Base-by-base conservation (phyloP, 2,329 filamentous ascomycete species). In the Fusarium compactum region DNA sequence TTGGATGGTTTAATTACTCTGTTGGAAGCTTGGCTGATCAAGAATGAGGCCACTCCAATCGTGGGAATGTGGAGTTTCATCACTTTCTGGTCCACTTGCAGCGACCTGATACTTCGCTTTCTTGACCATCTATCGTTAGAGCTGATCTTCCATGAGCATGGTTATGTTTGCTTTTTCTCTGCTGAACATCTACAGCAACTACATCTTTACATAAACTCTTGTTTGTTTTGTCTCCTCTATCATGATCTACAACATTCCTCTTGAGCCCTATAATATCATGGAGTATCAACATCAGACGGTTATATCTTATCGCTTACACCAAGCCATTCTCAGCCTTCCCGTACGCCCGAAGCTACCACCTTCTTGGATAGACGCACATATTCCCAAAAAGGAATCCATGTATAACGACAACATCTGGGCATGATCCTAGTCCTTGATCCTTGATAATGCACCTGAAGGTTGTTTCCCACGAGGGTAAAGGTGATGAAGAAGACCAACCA, bases 11-110 rank as follows among this genome's bases (percentile, higher is more conserved):
- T 9, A 25, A 16, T 52, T n/a, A 45, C 29, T 43, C 34, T 54
- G 15, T 18, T 29, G 40, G 41, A 66, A 45, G 44, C 67, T 57
- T 65, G 68, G 58, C 69, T 69, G 55, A 70, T 71, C 52, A 71
- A 69, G 41, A 69, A 71, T 70, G 57, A 70, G 55, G 51, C 68
- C 67, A 70, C 48, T 54, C 32, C 52, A 12, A 65, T 53, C 55
- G 67, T 46, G 59, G 67, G 30, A 68, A 60, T 55, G 68, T 70
- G 68, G 68, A 69, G 50, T 41, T 69, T 15, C 15, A 58, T 62
- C 62, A 67, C 57, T 34, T 46, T 48, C 56, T 61, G 38, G 34
- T 61, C 54, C 47, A 51, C 32, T 43, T 43, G 22, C 32, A 58
- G 44, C 20, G 6, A 38, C 43, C 41, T 66, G 62, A 66, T 38